These are phyloP conservation scores for Thozetella sp. DNA, from an alignment of 495 filamentous ascomycete genomes.

Conservation along the genomic window DNA sequence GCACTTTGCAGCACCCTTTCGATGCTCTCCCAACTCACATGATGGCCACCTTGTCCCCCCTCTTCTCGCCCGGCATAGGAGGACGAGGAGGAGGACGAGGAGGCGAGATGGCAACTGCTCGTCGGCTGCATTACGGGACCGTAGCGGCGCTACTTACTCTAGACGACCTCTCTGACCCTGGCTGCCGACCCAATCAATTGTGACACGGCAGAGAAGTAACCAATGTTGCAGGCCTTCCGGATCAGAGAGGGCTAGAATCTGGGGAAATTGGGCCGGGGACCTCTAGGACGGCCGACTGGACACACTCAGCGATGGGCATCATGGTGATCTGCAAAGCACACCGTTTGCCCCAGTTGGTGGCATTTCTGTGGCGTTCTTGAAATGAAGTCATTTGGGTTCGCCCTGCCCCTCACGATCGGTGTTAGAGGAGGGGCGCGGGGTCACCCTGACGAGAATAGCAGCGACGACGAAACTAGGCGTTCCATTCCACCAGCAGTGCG, in stretches of 20 bases:
- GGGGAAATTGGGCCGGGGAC: neutral
- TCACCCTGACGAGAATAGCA: neutral
- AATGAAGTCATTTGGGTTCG: neutral
- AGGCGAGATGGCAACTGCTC: too few relatives aligned
- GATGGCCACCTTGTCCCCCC: neutral
- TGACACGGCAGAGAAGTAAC: neutral
- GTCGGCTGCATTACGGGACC: too few relatives aligned
- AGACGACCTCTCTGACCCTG: neutral
- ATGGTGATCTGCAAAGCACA: neutral
- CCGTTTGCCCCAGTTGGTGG: neutral
- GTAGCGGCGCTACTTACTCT: neutral
- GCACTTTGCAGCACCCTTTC: neutral
- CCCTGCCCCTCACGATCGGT: neutral
- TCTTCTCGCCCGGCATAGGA: too few relatives aligned
- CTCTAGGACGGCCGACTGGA: neutral
- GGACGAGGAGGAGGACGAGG: too few relatives aligned
- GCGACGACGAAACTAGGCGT: neutral
- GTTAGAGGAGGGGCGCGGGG: neutral
- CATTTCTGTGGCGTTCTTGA: neutral
- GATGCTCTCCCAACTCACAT: neutral
- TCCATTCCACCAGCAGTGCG: neutral
- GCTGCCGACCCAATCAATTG: neutral
- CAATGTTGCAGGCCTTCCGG: neutral
- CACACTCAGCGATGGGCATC: neutral
- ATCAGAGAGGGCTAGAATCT: constrained; percentile 1